Evolutionary conservation across 805 yeast species (phyloP).

Genomic region (Metschnikowia matae): DNA sequence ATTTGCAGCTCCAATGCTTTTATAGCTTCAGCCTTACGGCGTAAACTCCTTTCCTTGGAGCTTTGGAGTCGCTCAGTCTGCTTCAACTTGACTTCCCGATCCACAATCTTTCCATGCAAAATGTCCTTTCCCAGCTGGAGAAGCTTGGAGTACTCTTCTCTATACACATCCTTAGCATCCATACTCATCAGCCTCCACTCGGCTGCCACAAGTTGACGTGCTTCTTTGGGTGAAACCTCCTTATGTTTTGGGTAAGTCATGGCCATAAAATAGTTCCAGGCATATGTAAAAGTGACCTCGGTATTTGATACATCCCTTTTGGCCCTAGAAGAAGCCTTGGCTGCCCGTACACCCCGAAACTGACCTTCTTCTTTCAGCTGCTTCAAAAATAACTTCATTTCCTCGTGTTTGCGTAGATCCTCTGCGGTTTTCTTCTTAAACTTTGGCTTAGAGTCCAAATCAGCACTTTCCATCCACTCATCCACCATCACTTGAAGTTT

Average conservation of each 20-base stretch:
- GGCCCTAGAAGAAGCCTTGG: neutral
- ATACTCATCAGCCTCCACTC: constrained; percentile 25
- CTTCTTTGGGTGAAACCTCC: constrained; percentile 14
- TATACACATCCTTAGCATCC: constrained; percentile 25
- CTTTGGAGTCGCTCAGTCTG: constrained; percentile 6
- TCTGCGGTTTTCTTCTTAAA: constrained; percentile 11
- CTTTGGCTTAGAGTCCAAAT: constrained; percentile 11
- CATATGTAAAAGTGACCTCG: constrained; percentile 27
- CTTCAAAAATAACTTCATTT: constrained; percentile 19
- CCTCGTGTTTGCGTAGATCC: constrained; percentile 14
- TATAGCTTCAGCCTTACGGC: constrained; percentile 13
- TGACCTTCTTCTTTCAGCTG: constrained; percentile 23
- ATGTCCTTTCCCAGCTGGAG: constrained; percentile 28
- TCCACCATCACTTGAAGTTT: constrained; percentile 13
- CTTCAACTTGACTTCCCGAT: constrained; percentile 22
- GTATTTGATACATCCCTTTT: constrained; percentile 5
- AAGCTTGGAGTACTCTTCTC: constrained; percentile 27
- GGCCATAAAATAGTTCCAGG: constrained; percentile 34
- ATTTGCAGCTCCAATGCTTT: neutral
- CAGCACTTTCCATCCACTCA: constrained; percentile 17
- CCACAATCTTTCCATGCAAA: constrained; percentile 26
- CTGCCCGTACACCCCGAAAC: neutral
- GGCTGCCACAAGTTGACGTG: constrained; percentile 13
- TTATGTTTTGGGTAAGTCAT: constrained; percentile 16
- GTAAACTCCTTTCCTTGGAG: constrained; percentile 11